Conservation (phyloP, 164 flowering plant species). For the Chimonanthus praecox region DNA sequence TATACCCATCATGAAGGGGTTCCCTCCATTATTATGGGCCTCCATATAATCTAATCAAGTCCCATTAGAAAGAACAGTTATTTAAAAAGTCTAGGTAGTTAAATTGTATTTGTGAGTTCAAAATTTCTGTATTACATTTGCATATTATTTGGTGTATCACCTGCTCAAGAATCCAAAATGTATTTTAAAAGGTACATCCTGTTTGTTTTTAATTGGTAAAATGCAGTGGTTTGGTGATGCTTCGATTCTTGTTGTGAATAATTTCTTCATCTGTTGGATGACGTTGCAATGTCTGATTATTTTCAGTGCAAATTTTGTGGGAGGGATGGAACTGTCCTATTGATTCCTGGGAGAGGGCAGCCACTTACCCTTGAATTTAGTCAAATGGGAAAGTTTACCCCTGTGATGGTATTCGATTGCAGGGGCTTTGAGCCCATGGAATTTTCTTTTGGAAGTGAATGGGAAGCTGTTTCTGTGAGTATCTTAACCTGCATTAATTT, state of each 20-base stretch:
- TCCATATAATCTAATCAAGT: no score
- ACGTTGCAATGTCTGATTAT: not conserved
- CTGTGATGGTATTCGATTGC: slow-evolving; percentile 80
- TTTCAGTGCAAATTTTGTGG: slow-evolving; percentile 81
- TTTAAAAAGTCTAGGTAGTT: no score
- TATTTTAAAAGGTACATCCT: no score
- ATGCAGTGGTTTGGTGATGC: not conserved
- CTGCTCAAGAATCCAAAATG: no score
- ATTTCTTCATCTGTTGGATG: not conserved
- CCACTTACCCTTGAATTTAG: slow-evolving; percentile 44
- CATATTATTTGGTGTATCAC: no score
- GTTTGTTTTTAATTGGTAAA: no score
- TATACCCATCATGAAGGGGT: no score
- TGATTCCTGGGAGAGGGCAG: slow-evolving; percentile 64
- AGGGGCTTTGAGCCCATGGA: slow-evolving; percentile 76
- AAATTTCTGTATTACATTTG: no score
- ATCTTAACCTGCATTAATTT: not conserved
- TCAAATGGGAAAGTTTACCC: slow-evolving; percentile 39
- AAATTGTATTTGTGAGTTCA: no score
- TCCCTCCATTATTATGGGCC: no score
- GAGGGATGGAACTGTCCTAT: slow-evolving; percentile 66
- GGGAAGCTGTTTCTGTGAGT: slow-evolving; percentile 82
- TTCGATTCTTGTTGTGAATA: not conserved
- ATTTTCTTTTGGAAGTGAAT: slow-evolving; percentile 53
- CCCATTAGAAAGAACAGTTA: no score